Percentiles rank a stretch among this genome's conserved stretches.
phyloP scores from a whole-genome alignment of 805 yeast species.

The Metschnikowia arizonensis region DNA sequence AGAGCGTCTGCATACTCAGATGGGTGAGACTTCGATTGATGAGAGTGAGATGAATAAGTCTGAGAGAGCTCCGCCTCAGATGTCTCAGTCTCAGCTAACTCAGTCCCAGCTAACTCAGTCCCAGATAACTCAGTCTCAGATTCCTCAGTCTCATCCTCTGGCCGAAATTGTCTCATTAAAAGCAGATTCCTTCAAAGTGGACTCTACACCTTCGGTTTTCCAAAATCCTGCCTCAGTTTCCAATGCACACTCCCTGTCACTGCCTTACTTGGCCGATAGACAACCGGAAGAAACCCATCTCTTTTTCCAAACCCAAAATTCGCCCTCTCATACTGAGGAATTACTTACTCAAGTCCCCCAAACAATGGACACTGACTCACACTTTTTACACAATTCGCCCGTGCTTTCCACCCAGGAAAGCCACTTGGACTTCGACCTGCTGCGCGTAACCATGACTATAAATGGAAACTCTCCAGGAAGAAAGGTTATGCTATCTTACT shows the following conservation, averaged over 20 bases:
- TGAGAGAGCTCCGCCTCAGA: too few species aligned
- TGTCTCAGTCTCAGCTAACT: too few species aligned
- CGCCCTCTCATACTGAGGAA: slow-evolving; percentile 3
- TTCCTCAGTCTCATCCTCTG: not conserved
- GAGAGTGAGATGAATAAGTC: too few species aligned
- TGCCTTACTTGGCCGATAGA: not conserved
- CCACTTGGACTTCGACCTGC: slow-evolving; percentile 1
- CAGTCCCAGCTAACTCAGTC: too few species aligned
- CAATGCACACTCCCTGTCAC: not conserved
- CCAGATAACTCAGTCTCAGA: not conserved
- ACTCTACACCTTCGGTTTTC: not conserved
- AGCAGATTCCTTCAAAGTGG: not conserved
- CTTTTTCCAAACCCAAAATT: not conserved
- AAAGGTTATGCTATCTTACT: slow-evolving; percentile 2
- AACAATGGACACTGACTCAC: not conserved
- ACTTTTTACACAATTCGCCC: not conserved
- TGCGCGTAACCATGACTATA: not conserved
- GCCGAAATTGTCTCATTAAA: not conserved
- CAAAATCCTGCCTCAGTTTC: not conserved
- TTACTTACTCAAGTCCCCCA: slow-evolving; percentile 11
- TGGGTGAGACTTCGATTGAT: too few species aligned
- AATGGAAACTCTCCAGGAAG: slow-evolving; percentile 1
- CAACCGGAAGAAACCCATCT: not conserved
- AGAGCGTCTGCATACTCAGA: not conserved
- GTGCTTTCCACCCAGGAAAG: slow-evolving; percentile 1